Base-by-base conservation (phyloP, 2,329 filamentous ascomycete species). In the Didymella pinodella region DNA sequence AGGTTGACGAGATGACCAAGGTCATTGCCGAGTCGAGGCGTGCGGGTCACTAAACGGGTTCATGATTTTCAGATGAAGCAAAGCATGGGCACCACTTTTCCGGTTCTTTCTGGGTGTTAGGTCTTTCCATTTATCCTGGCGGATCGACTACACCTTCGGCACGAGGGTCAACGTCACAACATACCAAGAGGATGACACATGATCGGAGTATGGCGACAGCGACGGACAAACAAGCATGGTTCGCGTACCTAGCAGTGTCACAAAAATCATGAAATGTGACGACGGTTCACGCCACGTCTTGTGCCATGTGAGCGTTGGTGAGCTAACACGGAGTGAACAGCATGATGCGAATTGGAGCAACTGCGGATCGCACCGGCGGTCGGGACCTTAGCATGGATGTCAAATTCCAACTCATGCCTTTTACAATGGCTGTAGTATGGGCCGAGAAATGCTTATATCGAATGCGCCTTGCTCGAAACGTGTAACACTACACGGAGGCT, bases 1-100 rank as follows among this genome's bases (percentile, higher is more conserved):
- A 99, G 94, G 95, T 99, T 74, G 95, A 99, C 81, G 94, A 98
- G 86, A 92, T 99, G 85, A 92, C 93, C 85, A 89, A 92, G 78
- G 91, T 99, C 83, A 99, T 99, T 80, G 92, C 94, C 78, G 95
- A 98, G 86, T 90, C 93, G 80, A 93, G 94, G 84, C 86, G 89
- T 79, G 84, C 87, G 65, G 88, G 83, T 82, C 88, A 74, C 83
- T 90, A 89, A 85, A 81, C 72, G 72, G 61, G 61, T 64, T 67
- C 59, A 64, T 64, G 67, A 65, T 60, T 59, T 57, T 61, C 61
- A 62, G 59, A 71, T 61, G 62, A 66, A 66, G 63, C 66, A 68
- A 61, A 57, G 38, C 57, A 72, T 56, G 64, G 63, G 67, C 67
- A 70, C 65, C 65, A 57, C 61, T 65, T 72, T 75, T 73, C 68